These are phyloP conservation scores for Phytophthora multivora DNA, from an alignment of 352 stramenopile species.

Conservation along the genomic window DNA sequence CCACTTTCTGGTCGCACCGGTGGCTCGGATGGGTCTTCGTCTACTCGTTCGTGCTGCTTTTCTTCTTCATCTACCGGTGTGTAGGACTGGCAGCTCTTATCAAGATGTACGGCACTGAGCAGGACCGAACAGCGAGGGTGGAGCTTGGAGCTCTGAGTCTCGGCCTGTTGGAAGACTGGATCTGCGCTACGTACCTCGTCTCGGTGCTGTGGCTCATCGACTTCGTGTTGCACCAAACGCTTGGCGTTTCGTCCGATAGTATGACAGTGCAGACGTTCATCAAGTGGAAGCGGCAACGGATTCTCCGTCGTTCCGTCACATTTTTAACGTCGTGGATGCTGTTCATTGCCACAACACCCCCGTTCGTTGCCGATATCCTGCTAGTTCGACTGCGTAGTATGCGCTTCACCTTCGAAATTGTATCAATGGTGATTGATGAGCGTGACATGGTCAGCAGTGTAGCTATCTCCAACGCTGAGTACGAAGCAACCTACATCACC, in stretches of 20 bases:
- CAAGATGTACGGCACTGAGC: slow-evolving; percentile 26
- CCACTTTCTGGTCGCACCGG: slow-evolving; percentile 18
- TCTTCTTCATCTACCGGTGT: slow-evolving; percentile 30
- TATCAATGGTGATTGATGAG: slow-evolving; percentile 30
- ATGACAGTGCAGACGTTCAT: slow-evolving; percentile 30
- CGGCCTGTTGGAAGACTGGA: slow-evolving; percentile 30
- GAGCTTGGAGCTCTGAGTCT: slow-evolving; percentile 23
- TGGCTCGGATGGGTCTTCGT: slow-evolving; percentile 31
- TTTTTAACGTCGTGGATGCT: slow-evolving; percentile 25
- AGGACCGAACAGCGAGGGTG: slow-evolving; percentile 14
- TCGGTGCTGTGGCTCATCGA: slow-evolving; percentile 35
- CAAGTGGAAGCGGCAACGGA: slow-evolving; percentile 28
- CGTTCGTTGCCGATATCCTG: slow-evolving; percentile 29
- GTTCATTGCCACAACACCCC: slow-evolving; percentile 21
- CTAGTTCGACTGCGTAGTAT: slow-evolving; percentile 32
- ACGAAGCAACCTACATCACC: slow-evolving; percentile 21
- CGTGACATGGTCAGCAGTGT: slow-evolving; percentile 31
- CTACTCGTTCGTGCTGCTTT: slow-evolving; percentile 19
- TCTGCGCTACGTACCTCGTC: slow-evolving; percentile 38
- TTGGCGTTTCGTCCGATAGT: slow-evolving; percentile 17
- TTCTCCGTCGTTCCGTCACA: slow-evolving; percentile 21
- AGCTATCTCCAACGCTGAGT: slow-evolving; percentile 22
- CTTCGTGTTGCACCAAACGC: slow-evolving; percentile 6
- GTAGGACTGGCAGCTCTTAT: slow-evolving; percentile 15
- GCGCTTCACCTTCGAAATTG: slow-evolving; percentile 38